Conservation (phyloP, 23 red algal species). For the Chondrus crispus region DNA sequence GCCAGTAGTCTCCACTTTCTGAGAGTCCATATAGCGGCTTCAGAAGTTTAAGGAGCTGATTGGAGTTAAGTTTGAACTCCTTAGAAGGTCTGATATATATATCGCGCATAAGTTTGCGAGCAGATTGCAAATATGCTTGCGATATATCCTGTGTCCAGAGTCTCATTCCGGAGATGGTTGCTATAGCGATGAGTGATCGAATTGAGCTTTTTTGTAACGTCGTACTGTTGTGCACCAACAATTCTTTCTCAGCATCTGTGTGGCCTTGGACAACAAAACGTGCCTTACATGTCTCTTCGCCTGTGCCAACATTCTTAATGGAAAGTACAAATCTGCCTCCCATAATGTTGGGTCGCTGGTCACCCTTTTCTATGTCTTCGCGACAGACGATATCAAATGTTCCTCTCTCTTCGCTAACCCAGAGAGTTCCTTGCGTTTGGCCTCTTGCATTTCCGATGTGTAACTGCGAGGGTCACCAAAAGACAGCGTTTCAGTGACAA, state of each 20-base stretch:
- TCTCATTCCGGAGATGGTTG: not conserved
- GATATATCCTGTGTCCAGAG: not conserved
- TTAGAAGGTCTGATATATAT: not conserved
- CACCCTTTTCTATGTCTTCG: not conserved
- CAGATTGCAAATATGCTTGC: constrained; percentile 9
- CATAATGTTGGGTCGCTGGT: not conserved
- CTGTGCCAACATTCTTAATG: not conserved
- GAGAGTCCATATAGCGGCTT: constrained; percentile 23
- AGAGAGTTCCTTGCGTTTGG: not conserved
- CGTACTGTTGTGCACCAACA: not conserved
- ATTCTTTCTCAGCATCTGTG: not conserved
- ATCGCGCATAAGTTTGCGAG: not conserved
- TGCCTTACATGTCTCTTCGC: not conserved
- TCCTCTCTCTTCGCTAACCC: not conserved
- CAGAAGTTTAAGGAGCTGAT: not conserved
- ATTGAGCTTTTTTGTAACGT: not conserved
- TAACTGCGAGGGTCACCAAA: not conserved
- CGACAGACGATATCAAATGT: not conserved
- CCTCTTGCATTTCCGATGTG: not conserved
- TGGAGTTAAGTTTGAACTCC: not conserved
- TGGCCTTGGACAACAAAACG: not conserved
- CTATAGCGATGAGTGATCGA: not conserved
- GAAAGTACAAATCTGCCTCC: not conserved
- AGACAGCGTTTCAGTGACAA: not conserved
- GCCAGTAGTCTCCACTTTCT: constrained; percentile 31